A percentile compares a stretch with the other conserved stretches of the same genome.
Conservation (phyloP, 1,284 basidiomycete species). For the Macrocystidia cucumis region DNA sequence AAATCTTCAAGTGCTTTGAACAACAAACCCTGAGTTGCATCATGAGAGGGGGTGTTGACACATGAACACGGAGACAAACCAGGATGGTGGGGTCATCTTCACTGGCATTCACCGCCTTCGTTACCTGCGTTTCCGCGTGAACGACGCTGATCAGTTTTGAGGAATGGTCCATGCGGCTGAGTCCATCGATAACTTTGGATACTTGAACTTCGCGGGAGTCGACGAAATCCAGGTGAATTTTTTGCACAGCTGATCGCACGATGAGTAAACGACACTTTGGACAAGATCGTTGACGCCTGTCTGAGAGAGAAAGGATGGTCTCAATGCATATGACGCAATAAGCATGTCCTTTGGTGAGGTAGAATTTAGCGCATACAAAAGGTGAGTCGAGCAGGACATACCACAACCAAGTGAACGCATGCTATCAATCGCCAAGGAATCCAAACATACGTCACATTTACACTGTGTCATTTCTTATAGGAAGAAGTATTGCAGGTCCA, state of each 20-base stretch:
- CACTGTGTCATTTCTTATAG: no score
- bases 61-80: no score
- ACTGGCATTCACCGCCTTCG: conserved; percentile 14
- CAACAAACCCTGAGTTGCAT: conserved; percentile 15
- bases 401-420: conserved; percentile 27
- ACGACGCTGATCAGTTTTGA: conserved; percentile 25
- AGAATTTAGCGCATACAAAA: conserved; percentile 2
- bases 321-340: conserved; percentile 17
- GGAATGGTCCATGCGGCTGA: conserved; percentile 22
- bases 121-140: conserved; percentile 21
- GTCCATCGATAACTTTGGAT: conserved; percentile 18
- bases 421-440: conserved; percentile 11
- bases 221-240: conserved; percentile 21
- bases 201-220: conserved; percentile 17
- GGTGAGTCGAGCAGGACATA: conserved; percentile 11
- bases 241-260: conserved; percentile 7
- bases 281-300: no score
- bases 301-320: conserved; percentile 7
- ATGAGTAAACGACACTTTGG: conserved; percentile 13
- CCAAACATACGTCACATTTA: conserved; percentile 21
- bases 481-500: no score
- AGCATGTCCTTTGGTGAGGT: conserved; percentile 18
- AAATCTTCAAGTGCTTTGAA: conserved; percentile 26
- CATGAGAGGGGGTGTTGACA: neutral
- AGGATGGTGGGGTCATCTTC: conserved; percentile 14